These are phyloP conservation scores for Trematosphaeria pertusa DNA, from an alignment of 2,329 filamentous ascomycete genomes.

Conservation along the genomic window DNA sequence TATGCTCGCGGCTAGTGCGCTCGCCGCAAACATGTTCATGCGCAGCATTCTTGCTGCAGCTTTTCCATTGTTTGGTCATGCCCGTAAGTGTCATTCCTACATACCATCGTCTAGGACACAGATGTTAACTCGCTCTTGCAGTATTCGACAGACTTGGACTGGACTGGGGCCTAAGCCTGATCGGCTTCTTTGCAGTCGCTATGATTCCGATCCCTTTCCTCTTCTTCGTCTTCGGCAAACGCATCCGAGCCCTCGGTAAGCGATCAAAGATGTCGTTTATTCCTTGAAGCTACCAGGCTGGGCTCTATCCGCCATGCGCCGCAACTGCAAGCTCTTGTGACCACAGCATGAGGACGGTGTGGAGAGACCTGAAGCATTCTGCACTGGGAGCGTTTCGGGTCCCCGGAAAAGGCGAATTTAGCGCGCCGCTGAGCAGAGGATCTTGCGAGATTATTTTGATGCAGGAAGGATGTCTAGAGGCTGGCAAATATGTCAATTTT, in stretches of 20 bases:
- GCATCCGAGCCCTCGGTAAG: constrained; percentile 63
- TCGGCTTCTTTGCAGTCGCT: constrained; percentile 26
- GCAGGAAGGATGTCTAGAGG: too few species aligned
- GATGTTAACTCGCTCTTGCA: constrained; percentile 30
- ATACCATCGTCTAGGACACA: not conserved
- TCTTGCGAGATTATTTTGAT: too few species aligned
- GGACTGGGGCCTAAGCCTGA: constrained; percentile 28
- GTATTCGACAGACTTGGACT: constrained; percentile 29
- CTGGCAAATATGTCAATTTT: too few species aligned
- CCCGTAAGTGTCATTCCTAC: not conserved
- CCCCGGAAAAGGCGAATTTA: too few species aligned
- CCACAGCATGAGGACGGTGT: too few species aligned
- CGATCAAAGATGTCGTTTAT: constrained; percentile 54
- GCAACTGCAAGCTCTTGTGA: too few species aligned
- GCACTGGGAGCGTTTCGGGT: too few species aligned
- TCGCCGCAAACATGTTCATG: constrained; percentile 56
- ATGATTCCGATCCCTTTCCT: constrained; percentile 24
- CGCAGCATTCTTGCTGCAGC: constrained; percentile 53
- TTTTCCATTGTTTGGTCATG: constrained; percentile 51
- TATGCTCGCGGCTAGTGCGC: constrained; percentile 46
- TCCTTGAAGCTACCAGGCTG: too few species aligned
- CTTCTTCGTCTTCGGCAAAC: constrained; percentile 23
- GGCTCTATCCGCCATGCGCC: too few species aligned
- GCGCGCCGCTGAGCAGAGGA: too few species aligned
- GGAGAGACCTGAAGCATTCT: too few species aligned